Evolutionary conservation across 805 yeast species (phyloP).

Genomic region (Nakazawaea holstii): DNA sequence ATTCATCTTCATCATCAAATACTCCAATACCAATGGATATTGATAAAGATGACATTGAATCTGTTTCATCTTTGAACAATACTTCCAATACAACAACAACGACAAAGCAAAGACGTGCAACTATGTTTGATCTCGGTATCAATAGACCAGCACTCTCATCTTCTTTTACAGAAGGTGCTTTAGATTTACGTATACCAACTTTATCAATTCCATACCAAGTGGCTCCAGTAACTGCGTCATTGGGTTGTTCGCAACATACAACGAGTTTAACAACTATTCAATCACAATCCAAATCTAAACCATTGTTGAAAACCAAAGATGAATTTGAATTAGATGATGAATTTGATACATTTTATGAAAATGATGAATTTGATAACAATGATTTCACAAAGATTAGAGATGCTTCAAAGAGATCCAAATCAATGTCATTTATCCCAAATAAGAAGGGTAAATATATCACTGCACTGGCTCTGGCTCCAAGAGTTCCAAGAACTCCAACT

Average conservation of each 20-base stretch:
- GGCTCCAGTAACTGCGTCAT: slow-evolving; percentile 74
- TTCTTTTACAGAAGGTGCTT: slow-evolving; percentile 1
- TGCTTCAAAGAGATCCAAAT: slow-evolving; percentile 51
- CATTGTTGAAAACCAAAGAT: slow-evolving; percentile 21
- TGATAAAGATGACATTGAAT: background rate
- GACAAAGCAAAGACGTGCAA: slow-evolving; percentile 41
- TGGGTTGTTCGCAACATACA: slow-evolving; percentile 22
- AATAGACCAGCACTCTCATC: slow-evolving; percentile 26
- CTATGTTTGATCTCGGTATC: slow-evolving; percentile 47
- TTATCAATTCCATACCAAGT: slow-evolving; percentile 62
- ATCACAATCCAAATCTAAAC: background rate
- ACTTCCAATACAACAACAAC: background rate
- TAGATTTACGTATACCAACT: slow-evolving; percentile 19
- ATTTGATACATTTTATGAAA: slow-evolving; percentile 12
- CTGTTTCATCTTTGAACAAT: too few relatives aligned
- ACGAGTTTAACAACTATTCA: background rate
- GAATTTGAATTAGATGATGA: slow-evolving; percentile 33
- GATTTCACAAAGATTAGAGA: slow-evolving; percentile 31
- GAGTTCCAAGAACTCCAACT: slow-evolving; percentile 60
- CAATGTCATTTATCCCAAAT: slow-evolving; percentile 51
- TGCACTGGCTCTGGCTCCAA: slow-evolving; percentile 81
- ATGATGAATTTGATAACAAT: slow-evolving; percentile 35
- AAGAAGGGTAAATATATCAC: slow-evolving; percentile 52
- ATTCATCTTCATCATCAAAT: background rate
- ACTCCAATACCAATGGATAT: slow-evolving; percentile 12